These are phyloP conservation scores for Trichoderma virens DNA, from an alignment of 495 filamentous ascomycete genomes.

Conservation along the genomic window DNA sequence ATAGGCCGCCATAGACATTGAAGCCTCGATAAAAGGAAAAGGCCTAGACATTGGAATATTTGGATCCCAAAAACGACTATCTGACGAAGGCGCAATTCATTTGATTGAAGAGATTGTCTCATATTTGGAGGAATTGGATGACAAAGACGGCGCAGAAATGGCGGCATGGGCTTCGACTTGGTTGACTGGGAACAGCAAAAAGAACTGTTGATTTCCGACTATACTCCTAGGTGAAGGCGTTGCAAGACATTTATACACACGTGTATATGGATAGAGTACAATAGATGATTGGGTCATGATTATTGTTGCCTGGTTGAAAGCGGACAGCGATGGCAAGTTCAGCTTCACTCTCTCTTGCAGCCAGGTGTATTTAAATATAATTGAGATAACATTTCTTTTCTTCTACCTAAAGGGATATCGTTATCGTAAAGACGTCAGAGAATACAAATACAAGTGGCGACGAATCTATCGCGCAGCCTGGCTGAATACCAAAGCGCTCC, in stretches of 20 bases:
- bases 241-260: neutral
- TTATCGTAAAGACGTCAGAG: neutral
- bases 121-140: neutral
- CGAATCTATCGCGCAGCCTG: too few relatives aligned
- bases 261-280: neutral
- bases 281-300: neutral
- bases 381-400: neutral
- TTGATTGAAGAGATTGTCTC: neutral
- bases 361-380: neutral
- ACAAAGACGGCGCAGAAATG: neutral
- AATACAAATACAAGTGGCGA: neutral
- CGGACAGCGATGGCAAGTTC: too few relatives aligned
- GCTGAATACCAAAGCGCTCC: too few relatives aligned
- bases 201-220: neutral
- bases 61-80: conserved; percentile 16
- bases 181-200: neutral
- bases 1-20: conserved; percentile 49
- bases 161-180: neutral
- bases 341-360: neutral
- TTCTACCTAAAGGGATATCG: neutral
- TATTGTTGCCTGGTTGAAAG: too few relatives aligned
- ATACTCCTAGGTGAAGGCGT: neutral
- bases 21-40: conserved; percentile 38
- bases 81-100: neutral
- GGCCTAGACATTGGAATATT: conserved; percentile 50